Conservation (phyloP, 2,329 filamentous ascomycete species). For the Pseudomassariella vexata region DNA sequence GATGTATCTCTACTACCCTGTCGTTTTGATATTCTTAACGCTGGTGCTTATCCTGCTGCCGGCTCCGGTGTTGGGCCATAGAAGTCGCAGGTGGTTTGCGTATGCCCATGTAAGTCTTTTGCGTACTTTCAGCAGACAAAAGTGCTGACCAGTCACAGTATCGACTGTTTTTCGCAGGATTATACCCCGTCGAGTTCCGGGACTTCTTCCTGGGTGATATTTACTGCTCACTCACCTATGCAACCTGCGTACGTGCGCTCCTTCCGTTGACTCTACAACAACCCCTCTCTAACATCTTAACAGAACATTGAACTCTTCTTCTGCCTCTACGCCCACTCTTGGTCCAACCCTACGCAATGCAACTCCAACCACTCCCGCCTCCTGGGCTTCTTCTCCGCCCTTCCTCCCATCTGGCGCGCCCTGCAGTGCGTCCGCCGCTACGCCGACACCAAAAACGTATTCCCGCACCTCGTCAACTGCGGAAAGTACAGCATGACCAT, state of each 20-base stretch:
- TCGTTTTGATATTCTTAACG: conserved; percentile 69
- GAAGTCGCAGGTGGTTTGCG: conserved; percentile 77
- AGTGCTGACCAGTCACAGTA: conserved; percentile 49
- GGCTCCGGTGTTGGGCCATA: conserved; percentile 65
- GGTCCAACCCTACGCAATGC: conserved; percentile 69
- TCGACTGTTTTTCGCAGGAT: conserved; percentile 75
- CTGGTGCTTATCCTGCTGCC: conserved; percentile 70
- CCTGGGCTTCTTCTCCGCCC: conserved; percentile 75
- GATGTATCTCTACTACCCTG: conserved; percentile 82
- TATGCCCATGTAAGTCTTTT: conserved; percentile 70
- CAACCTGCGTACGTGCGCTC: conserved; percentile 63
- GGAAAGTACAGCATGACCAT: conserved; percentile 89
- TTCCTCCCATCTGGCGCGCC: conserved; percentile 86
- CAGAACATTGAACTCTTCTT: conserved; percentile 91
- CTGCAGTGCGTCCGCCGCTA: conserved; percentile 90
- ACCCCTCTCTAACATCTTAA: conserved; percentile 13
- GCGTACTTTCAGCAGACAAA: not conserved
- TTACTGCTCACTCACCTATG: conserved; percentile 92
- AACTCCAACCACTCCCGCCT: conserved; percentile 81
- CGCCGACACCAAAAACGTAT: conserved; percentile 76
- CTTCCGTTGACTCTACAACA: too few relatives aligned
- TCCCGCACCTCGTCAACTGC: conserved; percentile 88
- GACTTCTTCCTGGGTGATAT: conserved; percentile 98
- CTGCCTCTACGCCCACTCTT: conserved; percentile 79
- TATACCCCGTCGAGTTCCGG: conserved; percentile 92